phyloP scores from a whole-genome alignment of 2,329 filamentous ascomycete species.

The Ascochyta lentis region DNA sequence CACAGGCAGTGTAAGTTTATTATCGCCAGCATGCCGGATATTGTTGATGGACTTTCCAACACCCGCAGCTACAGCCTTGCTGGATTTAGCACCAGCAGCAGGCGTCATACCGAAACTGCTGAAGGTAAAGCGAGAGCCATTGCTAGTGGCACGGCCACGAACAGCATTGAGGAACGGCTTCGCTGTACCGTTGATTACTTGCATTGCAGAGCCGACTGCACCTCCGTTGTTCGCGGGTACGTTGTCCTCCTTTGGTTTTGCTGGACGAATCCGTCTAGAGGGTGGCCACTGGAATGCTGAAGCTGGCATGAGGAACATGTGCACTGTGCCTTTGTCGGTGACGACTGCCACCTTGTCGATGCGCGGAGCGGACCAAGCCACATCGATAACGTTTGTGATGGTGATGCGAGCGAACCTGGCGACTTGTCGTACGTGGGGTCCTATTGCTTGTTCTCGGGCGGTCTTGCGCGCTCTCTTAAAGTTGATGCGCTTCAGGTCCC shows the following conservation, averaged over 20 bases:
- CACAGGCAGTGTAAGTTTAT: slow-evolving; percentile 72
- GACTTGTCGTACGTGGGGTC: slow-evolving; percentile 74
- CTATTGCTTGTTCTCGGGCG: slow-evolving; percentile 37
- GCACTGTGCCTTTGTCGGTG: slow-evolving; percentile 93
- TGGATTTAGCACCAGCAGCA: slow-evolving; percentile 65
- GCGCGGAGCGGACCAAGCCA: slow-evolving; percentile 82
- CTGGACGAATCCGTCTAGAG: slow-evolving; percentile 55
- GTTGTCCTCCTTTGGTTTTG: slow-evolving; percentile 42
- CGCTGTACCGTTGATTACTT: slow-evolving; percentile 54
- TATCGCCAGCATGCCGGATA: slow-evolving; percentile 76
- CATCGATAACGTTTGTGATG: slow-evolving; percentile 86
- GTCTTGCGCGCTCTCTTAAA: slow-evolving; percentile 52
- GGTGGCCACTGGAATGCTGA: slow-evolving; percentile 89
- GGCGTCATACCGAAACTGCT: slow-evolving; percentile 50
- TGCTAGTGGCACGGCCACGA: slow-evolving; percentile 43
- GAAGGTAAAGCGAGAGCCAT: slow-evolving; percentile 44
- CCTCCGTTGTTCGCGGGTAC: slow-evolving; percentile 41
- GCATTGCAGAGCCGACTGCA: slow-evolving; percentile 50
- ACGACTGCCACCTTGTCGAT: slow-evolving; percentile 87
- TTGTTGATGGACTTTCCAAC: slow-evolving; percentile 76
- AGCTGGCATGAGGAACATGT: slow-evolving; percentile 85
- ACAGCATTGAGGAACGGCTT: slow-evolving; percentile 48
- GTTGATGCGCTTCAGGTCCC: slow-evolving; percentile 72
- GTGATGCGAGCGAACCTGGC: slow-evolving; percentile 92
- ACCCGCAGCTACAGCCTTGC: slow-evolving; percentile 74